phyloP scores from a whole-genome alignment of 148 eudicot genomes.

The Heliosperma pusillum region DNA sequence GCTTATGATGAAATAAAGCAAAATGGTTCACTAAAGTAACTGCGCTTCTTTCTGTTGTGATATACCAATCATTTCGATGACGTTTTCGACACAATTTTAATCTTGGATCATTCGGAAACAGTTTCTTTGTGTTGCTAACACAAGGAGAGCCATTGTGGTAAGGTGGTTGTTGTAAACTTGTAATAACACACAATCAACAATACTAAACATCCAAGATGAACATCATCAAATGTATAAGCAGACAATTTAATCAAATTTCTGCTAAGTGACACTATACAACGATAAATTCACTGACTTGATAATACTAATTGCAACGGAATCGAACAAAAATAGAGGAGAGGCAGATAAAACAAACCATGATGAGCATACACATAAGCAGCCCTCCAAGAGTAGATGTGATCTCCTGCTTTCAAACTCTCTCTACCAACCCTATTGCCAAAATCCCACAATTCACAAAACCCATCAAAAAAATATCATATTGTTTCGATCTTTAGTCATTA shows the following conservation, averaged over 20 bases:
- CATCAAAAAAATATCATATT: not conserved
- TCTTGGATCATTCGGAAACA: too few species aligned
- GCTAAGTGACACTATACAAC: not conserved
- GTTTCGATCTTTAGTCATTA: not conserved
- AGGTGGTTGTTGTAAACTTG: too few species aligned
- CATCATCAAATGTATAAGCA: not conserved
- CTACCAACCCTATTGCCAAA: constrained; percentile 40
- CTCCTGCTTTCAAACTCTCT: constrained; percentile 61
- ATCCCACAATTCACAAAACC: not conserved
- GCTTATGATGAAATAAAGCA: too few species aligned
- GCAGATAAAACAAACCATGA: constrained; percentile 47
- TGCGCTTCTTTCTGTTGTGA: too few species aligned
- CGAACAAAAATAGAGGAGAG: not conserved
- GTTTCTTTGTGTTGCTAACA: too few species aligned
- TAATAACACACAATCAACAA: not conserved
- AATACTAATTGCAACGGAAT: not conserved
- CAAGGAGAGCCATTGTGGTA: too few species aligned
- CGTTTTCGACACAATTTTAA: too few species aligned
- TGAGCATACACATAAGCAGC: constrained; percentile 76
- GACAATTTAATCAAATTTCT: not conserved
- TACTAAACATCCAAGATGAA: not conserved
- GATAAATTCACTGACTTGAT: not conserved
- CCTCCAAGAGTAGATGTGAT: constrained; percentile 85
- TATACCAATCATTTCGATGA: too few species aligned
- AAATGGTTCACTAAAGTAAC: too few species aligned